Evolutionary conservation across 2,329 filamentous ascomycete species (phyloP), one percentile per base, ranked within the genome.

Genomic region (Colletotrichum chrysophilum): DNA sequence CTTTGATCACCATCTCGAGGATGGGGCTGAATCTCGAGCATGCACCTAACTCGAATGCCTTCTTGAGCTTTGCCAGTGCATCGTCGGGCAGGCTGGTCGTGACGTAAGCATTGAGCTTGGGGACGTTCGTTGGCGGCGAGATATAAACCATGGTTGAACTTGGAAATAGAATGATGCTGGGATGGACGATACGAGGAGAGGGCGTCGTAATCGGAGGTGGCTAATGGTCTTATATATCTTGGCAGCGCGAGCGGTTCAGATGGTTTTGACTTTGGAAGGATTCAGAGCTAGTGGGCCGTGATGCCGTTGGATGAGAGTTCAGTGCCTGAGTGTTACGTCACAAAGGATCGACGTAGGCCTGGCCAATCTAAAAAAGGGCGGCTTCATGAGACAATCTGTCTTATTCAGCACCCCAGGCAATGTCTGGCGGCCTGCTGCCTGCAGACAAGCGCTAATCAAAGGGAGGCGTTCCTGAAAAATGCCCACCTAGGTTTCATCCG

Each of bases 1-100:
- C 73, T 18, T 77, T 36, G 34, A 80, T 79, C n/a, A 79, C 73
- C 32, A 81, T 76, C 55, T 80, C 77, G 2, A 80, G 73, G 55
- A 74, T 73, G 4, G 78, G 73, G 14, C n/a, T 34, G 52, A 81
- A 79, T 7, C 75, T 73, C 13, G 78, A 71, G 52, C 68, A 69
- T 6, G 78, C 76, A 26, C 79, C 79, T 30, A 78, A 34, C 32
- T 80, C 78, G 43, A 80, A 80, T 4, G 69, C 52, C 2, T 69
- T 62, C 67, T 80, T 80, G 70, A 80, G 18, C 28, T 21, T 56
- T 12, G 12, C 28, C 13, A 67, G 30, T 13, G 21, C 48, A 6
- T 56, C 65, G 3, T n/a, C 10, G 26, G 48, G 32, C 3, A 58
- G n/a, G 13, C n/a, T 24, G 2, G 48, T 34, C 13, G 48, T 48